A percentile compares a stretch with the other conserved stretches of the same genome.
Conservation (phyloP, 164 flowering plant genomes). For the Magnolia sinica region DNA sequence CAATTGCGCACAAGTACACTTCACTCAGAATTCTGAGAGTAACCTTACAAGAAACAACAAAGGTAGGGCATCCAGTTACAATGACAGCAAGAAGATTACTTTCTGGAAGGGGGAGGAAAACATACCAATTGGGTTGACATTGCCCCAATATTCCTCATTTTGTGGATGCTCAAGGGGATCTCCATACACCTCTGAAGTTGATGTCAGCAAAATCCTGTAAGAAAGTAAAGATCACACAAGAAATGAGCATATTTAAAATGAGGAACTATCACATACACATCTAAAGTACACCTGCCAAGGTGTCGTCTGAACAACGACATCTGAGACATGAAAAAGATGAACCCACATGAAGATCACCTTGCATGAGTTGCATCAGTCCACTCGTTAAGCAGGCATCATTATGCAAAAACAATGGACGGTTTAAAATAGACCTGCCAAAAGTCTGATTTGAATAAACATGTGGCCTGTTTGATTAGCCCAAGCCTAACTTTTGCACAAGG, state of each 20-base stretch:
- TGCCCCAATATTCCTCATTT: constrained; percentile 91
- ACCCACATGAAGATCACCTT: neutral
- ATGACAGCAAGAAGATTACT: neutral
- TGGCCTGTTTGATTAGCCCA: neutral
- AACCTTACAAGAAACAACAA: no score
- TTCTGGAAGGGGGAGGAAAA: neutral
- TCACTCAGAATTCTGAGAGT: no score
- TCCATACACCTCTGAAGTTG: constrained; percentile 98
- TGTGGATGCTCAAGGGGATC: constrained; percentile 99
- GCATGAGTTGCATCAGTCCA: neutral
- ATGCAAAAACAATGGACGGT: no score
- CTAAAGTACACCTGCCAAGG: neutral
- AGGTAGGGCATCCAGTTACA: neutral
- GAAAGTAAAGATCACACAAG: neutral
- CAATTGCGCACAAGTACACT: no score
- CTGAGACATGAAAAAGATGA: neutral
- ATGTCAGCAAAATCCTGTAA: constrained; percentile 82
- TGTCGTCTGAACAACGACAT: neutral
- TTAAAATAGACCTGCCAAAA: neutral
- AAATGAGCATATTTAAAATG: neutral
- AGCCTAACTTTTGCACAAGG: neutral
- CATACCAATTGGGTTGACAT: constrained; percentile 96
- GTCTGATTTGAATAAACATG: neutral
- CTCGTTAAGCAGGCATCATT: no score
- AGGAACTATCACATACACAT: neutral